Evolutionary conservation across 257 asterid genomes (phyloP).

Genomic region (Fraxinus anomala): DNA sequence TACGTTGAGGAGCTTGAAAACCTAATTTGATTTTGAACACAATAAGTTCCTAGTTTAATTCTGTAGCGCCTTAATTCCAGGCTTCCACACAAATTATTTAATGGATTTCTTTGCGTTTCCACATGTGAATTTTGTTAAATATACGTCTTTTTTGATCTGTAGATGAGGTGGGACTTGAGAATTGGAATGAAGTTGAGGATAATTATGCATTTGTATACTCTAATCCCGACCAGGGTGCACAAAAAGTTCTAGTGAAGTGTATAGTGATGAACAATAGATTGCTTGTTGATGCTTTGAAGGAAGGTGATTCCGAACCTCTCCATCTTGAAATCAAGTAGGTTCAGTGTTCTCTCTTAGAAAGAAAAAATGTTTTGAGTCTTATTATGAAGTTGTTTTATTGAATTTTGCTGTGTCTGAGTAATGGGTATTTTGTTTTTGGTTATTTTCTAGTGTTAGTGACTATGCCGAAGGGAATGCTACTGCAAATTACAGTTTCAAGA

Average conservation of each 20-base stretch:
- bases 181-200: conserved; percentile 70
- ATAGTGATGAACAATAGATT: conserved; percentile 65
- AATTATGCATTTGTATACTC: conserved; percentile 73
- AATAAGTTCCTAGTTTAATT: not conserved
- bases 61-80: not conserved
- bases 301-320: conserved; percentile 55
- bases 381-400: conserved; percentile 49
- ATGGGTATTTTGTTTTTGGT: not conserved
- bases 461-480: conserved; percentile 46
- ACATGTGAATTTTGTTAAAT: not conserved
- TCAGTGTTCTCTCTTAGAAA: not conserved
- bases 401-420: conserved; percentile 3
- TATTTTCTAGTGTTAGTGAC: conserved; percentile 49
- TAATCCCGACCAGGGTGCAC: conserved; percentile 51
- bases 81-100: not conserved
- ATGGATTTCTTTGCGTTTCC: not conserved
- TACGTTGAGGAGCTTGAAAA: not conserved
- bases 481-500: conserved; percentile 52
- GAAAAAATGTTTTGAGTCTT: not conserved
- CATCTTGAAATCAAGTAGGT: conserved; percentile 66
- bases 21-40: not conserved
- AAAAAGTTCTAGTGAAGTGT: conserved; percentile 71
- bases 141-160: not conserved
- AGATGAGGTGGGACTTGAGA: conserved; percentile 78
- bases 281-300: conserved; percentile 65